Evolutionary conservation across 495 filamentous ascomycete species (phyloP), one percentile per base, ranked within the genome.

Genomic region (Talaromyces adpressus): DNA sequence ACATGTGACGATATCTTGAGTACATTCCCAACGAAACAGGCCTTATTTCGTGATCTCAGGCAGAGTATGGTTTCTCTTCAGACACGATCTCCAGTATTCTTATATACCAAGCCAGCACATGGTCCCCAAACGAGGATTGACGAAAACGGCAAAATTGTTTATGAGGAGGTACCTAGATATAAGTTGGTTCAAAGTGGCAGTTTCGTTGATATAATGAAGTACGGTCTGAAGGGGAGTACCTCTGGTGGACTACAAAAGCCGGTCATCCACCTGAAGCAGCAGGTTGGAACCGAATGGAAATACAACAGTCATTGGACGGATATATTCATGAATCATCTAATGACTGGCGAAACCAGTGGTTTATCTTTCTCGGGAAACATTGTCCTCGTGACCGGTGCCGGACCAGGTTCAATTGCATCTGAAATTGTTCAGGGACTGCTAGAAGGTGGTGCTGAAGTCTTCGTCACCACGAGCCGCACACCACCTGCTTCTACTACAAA

Each of bases 301-400:
- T 98, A 97, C 79, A 96, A 89, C 84, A 98, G 97, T 82, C 94
- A 92, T 78, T 84, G 97, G 41, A 97, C 94, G 20, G 90, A 91
- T 27, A 70, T 91, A 67, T 98, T 97, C 70, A 82, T 98, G 11
- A 90, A 97, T 67, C 90, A 92, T 56, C 75, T 98, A 52, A 91
- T 95, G 76, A 82, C 91, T 59, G 91, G 92, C 65, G 94, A 94
- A 67, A 88, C 85, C 64, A 81, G 84, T 36, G 94, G 94, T 67
- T 85, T 97, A 49, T 90, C 89, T 7, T 98, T 97, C 78, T 87
- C 91, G 68, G 91, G 90, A 71, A 97, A 96, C 83, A 91, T 95
- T 70, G 95, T 88, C 29, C 84, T 98, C 63, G 97, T 98, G 92
- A 98, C 94, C 59, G 94, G 94, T 77, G 94, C 94, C 58, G 94